Base-by-base conservation (phyloP, 23 red algal genomes). In the Gracilariopsis chorda region DNA sequence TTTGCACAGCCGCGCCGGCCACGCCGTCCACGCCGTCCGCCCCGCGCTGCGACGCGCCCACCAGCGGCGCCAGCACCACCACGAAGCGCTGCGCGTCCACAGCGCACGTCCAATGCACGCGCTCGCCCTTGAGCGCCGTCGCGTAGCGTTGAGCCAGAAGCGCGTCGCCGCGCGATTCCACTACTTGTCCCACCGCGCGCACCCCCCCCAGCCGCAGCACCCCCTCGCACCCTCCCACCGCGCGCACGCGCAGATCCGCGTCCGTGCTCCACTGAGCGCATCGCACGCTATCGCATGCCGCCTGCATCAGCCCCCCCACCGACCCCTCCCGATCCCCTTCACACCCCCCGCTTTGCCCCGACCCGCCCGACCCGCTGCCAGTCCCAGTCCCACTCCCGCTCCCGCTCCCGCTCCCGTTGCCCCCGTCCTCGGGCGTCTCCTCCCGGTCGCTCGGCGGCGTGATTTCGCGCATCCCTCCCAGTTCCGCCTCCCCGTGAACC, bases 401-500 rank as follows among this genome's bases (percentile, higher is more conserved):
- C 67, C 84, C 46, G 49, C 17, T 88, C 48, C 67, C 78, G 23
- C 10, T 64, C 29, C 17, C 58, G 53, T 12, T 59, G 48, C 19
- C 62, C 42, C 29, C 45, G 28, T 88, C 67, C 46, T 76, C 84
- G 8, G 65, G 65, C 63, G 48, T 75, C 44, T 88, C 84, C 84
- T 88, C 84, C 7, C 84, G 46, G 34, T 88, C 84, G 47, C 48
- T 75, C 33, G 84, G 84, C 19, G 84, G 70, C 45, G 70, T 88
- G 46, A 88, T 88, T 0, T 88, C 70, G 16, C 80, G 61, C 36
- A 67, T 44, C 45, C 80, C 57, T 1, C 80, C 61, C 14, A 84
- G 53, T 8, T 84, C 80, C 16, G 57, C 53, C 60, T 69, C 80
- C 23, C 60, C 39, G 43, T 60, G 80, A 56, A 84, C 43, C 53